Evolutionary conservation across 768 basidiomycete species (phyloP).

Genomic region (Pulveroboletus ravenelii): DNA sequence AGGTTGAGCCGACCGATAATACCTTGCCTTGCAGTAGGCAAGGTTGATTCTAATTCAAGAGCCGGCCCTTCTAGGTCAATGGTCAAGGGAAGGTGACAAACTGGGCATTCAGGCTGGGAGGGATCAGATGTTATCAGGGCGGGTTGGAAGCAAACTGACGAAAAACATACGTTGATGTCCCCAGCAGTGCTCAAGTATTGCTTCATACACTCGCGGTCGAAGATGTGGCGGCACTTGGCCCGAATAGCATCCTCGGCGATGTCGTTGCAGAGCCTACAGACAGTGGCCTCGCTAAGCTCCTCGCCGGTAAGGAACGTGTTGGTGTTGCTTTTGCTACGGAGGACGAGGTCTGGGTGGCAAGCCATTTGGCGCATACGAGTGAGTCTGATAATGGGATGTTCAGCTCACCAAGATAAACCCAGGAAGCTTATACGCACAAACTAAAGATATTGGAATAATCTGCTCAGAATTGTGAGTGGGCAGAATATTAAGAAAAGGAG

Average conservation of each 20-base stretch:
- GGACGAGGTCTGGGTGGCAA: constrained; percentile 90
- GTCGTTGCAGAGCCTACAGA: constrained; percentile 96
- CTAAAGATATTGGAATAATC: constrained; percentile 90
- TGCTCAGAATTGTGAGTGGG: constrained; percentile 24
- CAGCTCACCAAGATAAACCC: not conserved
- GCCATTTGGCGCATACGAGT: constrained; percentile 97
- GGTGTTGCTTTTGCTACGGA: constrained; percentile 79
- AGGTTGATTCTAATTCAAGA: constrained; percentile 69
- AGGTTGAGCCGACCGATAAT: constrained; percentile 89
- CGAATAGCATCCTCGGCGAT: constrained; percentile 96
- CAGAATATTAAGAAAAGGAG: not conserved
- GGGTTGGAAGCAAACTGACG: not conserved
- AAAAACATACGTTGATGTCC: constrained; percentile 51
- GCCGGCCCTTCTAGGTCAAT: constrained; percentile 96
- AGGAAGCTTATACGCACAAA: constrained; percentile 42
- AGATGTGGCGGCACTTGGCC: constrained; percentile 89
- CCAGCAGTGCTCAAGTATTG: constrained; percentile 80
- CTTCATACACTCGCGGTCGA: constrained; percentile 92
- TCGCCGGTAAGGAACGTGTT: constrained; percentile 51
- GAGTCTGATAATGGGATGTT: constrained; percentile 46
- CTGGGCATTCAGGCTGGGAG: constrained; percentile 81
- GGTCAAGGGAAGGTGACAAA: constrained; percentile 87
- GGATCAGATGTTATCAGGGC: not conserved
- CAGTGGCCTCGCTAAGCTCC: constrained; percentile 66
- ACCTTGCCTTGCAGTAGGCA: constrained; percentile 63